These are phyloP conservation scores for Papilionanthe hybrid DNA, from an alignment of 116 monocot species.

Conservation along the genomic window DNA sequence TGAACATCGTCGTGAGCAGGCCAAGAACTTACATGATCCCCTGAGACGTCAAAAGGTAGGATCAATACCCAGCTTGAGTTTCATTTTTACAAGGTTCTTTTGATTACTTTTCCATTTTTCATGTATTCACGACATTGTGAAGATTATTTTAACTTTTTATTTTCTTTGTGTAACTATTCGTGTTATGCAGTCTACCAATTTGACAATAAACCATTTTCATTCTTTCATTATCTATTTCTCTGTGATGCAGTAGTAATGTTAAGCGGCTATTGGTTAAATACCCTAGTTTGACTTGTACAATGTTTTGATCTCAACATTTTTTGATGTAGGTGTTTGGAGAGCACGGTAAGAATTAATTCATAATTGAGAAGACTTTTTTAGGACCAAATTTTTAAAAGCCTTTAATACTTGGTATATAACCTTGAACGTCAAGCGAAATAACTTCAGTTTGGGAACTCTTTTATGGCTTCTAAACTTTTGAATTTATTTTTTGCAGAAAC, in stretches of 20 bases:
- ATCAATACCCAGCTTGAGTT: neutral
- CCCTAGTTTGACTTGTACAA: neutral
- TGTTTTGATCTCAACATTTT: neutral
- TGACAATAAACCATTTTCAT: neutral
- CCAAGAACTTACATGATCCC: conserved; percentile 28
- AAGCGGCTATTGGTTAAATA: neutral
- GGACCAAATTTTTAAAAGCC: no score
- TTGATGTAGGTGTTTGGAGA: neutral
- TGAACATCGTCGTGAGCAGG: conserved; percentile 42
- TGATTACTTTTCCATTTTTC: neutral
- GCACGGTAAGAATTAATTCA: neutral
- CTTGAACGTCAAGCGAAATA: no score
- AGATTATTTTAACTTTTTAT: no score
- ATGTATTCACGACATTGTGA: neutral
- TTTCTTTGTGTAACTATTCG: neutral
- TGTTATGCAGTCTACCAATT: neutral
- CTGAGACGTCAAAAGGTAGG: conserved; percentile 37
- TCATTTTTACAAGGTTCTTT: neutral
- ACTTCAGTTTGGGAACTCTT: no score
- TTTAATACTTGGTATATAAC: no score
- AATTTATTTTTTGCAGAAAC: no score
- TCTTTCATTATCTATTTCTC: neutral
- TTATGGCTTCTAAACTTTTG: no score
- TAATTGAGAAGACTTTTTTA: neutral
- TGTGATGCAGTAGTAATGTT: neutral